Base-by-base conservation (phyloP, 179 eudicot genomes). In the Gypsophila paniculata region DNA sequence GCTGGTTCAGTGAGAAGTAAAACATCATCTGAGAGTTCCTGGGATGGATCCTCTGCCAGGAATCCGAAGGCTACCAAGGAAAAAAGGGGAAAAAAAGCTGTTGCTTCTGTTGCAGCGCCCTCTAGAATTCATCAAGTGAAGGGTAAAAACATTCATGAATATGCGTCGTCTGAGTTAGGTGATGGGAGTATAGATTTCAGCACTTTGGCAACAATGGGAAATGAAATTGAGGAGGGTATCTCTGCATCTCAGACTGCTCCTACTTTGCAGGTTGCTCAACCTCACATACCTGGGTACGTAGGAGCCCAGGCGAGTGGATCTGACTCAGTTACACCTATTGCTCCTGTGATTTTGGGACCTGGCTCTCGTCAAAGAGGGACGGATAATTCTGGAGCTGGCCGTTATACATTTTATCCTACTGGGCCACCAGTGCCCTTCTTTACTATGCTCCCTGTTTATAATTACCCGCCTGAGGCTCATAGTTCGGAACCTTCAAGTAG, bases 361-460 rank as follows among this genome's bases (percentile, higher is more conserved):
- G 85, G 80, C 54, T 82, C 96, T 8, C 82, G 73, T 42, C 93
- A 89, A 68, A 76, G 88, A 57, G 79, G 18, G 68, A 55, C 62
- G 66, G 90, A 88, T 72, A 81, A 81, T 71, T 81, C 89, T 73
- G 88, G 88, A 70, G 72, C 72, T 14, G 72, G 73, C 29, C 81
- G 85, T 42, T 57, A 73, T 54, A 75, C 87, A 63, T 91, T 93
- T 77, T 89, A 87, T 77, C 93, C 97, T 7, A 81, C 97, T 11
- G 98, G 98, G 18, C 97, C 98, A 38, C 98, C 96, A 6, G 91
- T 93, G 61, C 98, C 97, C 13, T 91, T 91, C 75, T 39, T 93
- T 26, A 87, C 98, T 93, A 5, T 92, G 98, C 86, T 92, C 75
- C 94, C 91, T 32, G 66, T 89, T 8, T 83, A 82, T 54, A 70